Evolutionary conservation across 306 rosid genomes (phyloP).

Genomic region (Pachyrhizus erosus): DNA sequence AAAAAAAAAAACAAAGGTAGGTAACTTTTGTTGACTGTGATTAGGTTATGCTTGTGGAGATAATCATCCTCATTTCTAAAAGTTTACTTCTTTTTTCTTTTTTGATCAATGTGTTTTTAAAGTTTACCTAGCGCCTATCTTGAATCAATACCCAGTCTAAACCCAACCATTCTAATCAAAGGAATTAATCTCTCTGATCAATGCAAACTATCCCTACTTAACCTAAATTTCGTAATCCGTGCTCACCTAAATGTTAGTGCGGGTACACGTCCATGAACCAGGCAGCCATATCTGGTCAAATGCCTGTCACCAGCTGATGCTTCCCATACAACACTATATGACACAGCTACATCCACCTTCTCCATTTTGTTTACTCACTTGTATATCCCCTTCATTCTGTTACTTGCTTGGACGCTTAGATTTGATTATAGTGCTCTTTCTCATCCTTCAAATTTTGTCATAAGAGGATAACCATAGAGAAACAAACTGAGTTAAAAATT

Average conservation of each 20-base stretch:
- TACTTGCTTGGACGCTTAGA: background rate
- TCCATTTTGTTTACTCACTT: too few relatives aligned
- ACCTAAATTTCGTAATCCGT: too few relatives aligned
- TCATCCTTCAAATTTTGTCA: background rate
- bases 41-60: background rate
- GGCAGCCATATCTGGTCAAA: background rate
- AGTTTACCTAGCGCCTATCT: background rate
- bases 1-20: too few relatives aligned
- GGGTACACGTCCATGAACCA: too few relatives aligned
- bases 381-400: background rate
- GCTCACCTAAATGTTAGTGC: background rate
- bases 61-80: background rate
- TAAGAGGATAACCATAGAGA: background rate
- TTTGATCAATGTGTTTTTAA: background rate
- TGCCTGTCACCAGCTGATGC: background rate
- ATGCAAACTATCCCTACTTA: background rate
- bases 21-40: background rate
- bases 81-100: background rate
- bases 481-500: conserved; percentile 39
- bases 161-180: background rate
- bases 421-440: background rate
- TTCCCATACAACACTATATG: background rate
- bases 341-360: background rate
- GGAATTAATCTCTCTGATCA: background rate
- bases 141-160: background rate